These are phyloP conservation scores for Dioszegia crocea DNA, from an alignment of 768 basidiomycete species.

Conservation along the genomic window DNA sequence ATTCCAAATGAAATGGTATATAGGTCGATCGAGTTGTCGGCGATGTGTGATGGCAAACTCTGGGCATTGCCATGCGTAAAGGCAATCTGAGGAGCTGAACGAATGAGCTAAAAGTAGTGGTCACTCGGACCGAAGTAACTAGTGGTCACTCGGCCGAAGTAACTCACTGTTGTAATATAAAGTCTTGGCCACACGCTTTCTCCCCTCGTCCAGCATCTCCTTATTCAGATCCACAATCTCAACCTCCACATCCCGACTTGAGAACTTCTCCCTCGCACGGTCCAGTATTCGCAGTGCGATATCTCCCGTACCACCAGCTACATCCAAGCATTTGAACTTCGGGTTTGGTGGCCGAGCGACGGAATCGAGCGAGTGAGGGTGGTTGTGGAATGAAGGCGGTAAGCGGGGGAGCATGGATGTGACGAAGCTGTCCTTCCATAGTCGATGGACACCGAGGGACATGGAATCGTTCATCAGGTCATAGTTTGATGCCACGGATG, in stretches of 20 bases:
- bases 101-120: background rate
- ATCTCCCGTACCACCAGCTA: conserved; percentile 94
- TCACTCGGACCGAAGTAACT: background rate
- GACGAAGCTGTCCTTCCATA: conserved; percentile 95
- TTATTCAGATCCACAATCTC: conserved; percentile 90
- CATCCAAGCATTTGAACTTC: conserved; percentile 72
- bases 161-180: conserved; percentile 92
- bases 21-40: conserved; percentile 79
- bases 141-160: conserved; percentile 35
- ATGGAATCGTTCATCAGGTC: conserved; percentile 99
- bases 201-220: conserved; percentile 91
- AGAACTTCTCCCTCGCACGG: conserved; percentile 78
- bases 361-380: conserved; percentile 2
- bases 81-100: conserved; percentile 77
- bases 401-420: conserved; percentile 66
- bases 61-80: conserved; percentile 95
- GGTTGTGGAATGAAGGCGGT: conserved; percentile 41
- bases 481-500: conserved; percentile 90
- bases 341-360: conserved; percentile 18
- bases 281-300: conserved; percentile 92
- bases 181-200: conserved; percentile 84
- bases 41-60: conserved; percentile 64
- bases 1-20: conserved; percentile 99
- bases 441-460: conserved; percentile 87
- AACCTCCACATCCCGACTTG: conserved; percentile 82